A percentile compares a stretch with the other conserved stretches of the same genome.
These are phyloP conservation scores for Dalbergia cochinchinensis DNA, from an alignment of 306 rosid species.

Conservation along the genomic window DNA sequence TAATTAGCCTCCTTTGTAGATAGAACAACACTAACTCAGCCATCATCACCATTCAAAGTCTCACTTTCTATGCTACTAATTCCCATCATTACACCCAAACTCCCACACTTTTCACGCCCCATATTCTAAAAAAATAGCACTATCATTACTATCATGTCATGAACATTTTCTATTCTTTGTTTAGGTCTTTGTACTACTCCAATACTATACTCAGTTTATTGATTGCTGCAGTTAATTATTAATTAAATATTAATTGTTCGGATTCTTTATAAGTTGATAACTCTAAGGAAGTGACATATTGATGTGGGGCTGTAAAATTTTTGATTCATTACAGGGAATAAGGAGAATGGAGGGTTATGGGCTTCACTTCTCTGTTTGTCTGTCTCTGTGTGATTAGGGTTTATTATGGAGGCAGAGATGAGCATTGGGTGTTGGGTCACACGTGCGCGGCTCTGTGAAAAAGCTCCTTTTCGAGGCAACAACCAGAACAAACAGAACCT, in stretches of 20 bases:
- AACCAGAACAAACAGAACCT: conserved; percentile 69
- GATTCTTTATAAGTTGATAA: conserved; percentile 30
- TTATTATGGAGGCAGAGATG: conserved; percentile 59
- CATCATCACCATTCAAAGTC: conserved; percentile 40
- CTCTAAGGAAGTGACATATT: conserved; percentile 35
- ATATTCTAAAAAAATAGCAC: conserved; percentile 41
- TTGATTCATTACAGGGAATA: conserved; percentile 45
- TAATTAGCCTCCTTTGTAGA: conserved; percentile 48
- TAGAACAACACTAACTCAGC: conserved; percentile 47
- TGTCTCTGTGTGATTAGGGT: conserved; percentile 61
- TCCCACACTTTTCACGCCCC: conserved; percentile 33
- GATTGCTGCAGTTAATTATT: background rate
- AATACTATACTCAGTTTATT: background rate
- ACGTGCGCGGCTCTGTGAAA: conserved; percentile 79
- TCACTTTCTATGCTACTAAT: conserved; percentile 48
- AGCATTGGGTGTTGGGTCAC: conserved; percentile 89
- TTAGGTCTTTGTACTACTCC: too few species aligned
- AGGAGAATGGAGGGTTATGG: conserved; percentile 59
- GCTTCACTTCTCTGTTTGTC: conserved; percentile 49
- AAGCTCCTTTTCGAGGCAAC: conserved; percentile 92
- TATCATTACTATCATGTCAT: conserved; percentile 25
- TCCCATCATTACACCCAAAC: conserved; percentile 63
- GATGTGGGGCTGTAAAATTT: conserved; percentile 45
- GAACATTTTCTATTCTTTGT: background rate
- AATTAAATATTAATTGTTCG: background rate